phyloP scores from a whole-genome alignment of 129 eudicot species.

The Flaveria bidentis region DNA sequence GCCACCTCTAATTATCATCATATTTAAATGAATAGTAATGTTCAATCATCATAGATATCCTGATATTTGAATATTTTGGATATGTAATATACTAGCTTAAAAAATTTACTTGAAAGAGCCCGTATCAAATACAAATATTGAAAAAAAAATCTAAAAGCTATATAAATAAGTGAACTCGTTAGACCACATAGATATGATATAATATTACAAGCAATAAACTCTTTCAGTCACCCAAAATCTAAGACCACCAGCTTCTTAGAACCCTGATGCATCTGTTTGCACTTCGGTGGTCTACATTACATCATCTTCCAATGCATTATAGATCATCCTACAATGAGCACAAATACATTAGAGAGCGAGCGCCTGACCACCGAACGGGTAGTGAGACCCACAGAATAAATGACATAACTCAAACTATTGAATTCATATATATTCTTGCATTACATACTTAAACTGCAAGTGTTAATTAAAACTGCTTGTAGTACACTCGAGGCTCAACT shows the following conservation, averaged over 20 bases:
- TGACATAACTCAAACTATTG: background rate
- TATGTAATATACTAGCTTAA: no score
- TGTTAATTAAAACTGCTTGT: background rate
- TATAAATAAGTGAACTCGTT: background rate
- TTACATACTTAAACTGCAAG: background rate
- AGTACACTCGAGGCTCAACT: background rate
- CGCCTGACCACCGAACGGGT: background rate
- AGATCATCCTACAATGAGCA: constrained; percentile 59
- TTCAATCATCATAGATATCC: no score
- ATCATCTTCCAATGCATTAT: constrained; percentile 74
- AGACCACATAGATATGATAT: background rate
- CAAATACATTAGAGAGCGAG: background rate
- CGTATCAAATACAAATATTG: background rate
- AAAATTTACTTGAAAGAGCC: no score
- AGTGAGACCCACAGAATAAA: background rate
- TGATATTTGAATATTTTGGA: no score
- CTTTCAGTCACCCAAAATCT: background rate
- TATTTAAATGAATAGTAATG: no score
- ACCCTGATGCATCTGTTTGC: background rate
- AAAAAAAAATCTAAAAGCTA: background rate
- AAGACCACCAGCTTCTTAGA: background rate
- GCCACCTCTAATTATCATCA: no score
- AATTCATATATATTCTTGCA: no score
- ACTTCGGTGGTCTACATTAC: constrained; percentile 33
- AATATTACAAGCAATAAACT: background rate